Evolutionary conservation across 169 alveolate genomes (phyloP).

Genomic region (Eimeria sp.): DNA sequence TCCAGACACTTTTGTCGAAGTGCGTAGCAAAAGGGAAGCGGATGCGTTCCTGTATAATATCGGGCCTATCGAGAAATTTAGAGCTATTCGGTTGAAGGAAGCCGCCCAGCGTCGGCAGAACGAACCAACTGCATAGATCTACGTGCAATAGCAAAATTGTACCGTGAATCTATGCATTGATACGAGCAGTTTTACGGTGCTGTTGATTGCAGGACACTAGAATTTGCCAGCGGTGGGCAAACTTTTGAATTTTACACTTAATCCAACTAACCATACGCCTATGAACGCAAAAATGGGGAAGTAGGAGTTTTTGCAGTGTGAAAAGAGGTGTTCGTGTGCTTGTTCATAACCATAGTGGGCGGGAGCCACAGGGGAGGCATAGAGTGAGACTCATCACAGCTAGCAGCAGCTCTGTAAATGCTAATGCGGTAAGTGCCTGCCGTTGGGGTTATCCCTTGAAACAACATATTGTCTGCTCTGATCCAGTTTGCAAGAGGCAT

Average conservation of each 20-base stretch:
- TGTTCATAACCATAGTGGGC: neutral
- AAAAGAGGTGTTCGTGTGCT: neutral
- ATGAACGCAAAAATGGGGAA: neutral
- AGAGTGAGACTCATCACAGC: neutral
- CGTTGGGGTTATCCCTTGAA: too few relatives aligned
- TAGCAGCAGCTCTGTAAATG: neutral
- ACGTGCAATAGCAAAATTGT: neutral
- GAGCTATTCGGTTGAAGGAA: neutral
- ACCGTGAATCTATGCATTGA: neutral
- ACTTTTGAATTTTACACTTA: neutral
- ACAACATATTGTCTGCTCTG: too few relatives aligned
- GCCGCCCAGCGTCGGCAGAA: neutral
- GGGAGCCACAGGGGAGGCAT: neutral
- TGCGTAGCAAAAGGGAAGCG: slow-evolving; percentile 6
- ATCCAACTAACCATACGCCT: neutral
- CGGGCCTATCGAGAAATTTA: slow-evolving; percentile 6
- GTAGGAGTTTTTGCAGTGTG: neutral
- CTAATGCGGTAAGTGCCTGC: neutral
- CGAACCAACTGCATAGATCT: neutral
- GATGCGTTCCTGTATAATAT: neutral
- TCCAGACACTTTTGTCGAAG: neutral
- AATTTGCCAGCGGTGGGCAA: neutral
- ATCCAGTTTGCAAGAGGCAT: too few relatives aligned
- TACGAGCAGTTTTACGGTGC: neutral
- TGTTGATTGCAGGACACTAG: neutral